Evolutionary conservation across 331 rosid genomes (phyloP).

Genomic region (Ulmus americana): DNA sequence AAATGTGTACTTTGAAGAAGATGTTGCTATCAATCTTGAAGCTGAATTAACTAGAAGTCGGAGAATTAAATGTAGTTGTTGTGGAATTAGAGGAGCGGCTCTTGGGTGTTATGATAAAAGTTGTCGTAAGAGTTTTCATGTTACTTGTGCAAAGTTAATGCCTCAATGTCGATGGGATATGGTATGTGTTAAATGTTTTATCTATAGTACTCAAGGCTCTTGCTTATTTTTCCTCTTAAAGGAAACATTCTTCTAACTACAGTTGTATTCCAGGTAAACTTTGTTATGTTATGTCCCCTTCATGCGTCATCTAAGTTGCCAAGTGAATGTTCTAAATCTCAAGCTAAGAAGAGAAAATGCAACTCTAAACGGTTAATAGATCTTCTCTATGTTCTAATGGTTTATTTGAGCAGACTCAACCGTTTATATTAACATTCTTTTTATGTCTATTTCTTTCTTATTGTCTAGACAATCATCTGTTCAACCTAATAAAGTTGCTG

Average conservation of each 20-base stretch:
- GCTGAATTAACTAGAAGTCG: slow-evolving; percentile 81
- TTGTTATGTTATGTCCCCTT: slow-evolving; percentile 83
- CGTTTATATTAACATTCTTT: not conserved
- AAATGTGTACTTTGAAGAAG: slow-evolving; percentile 73
- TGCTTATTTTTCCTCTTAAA: slow-evolving; percentile 4
- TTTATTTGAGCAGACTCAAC: not conserved
- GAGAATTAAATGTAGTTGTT: slow-evolving; percentile 72
- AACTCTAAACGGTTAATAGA: slow-evolving; percentile 29
- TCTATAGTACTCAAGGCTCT: not conserved
- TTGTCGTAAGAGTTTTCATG: slow-evolving; percentile 91
- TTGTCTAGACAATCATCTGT: slow-evolving; percentile 23
- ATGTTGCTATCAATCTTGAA: slow-evolving; percentile 70
- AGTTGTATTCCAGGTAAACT: slow-evolving; percentile 51
- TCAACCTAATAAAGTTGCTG: slow-evolving; percentile 22
- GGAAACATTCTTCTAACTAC: slow-evolving; percentile 6
- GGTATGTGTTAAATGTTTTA: slow-evolving; percentile 35
- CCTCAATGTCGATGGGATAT: slow-evolving; percentile 87
- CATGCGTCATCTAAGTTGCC: slow-evolving; percentile 64
- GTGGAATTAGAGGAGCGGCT: slow-evolving; percentile 82
- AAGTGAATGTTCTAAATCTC: slow-evolving; percentile 43
- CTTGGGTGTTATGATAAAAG: slow-evolving; percentile 78
- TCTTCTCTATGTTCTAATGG: not conserved
- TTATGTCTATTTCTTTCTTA: slow-evolving; percentile 3
- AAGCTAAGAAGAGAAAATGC: slow-evolving; percentile 34
- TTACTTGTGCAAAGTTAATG: slow-evolving; percentile 76